Evolutionary conservation across 2,329 filamentous ascomycete genomes (phyloP).

Genomic region (Calonectria ilicicola): DNA sequence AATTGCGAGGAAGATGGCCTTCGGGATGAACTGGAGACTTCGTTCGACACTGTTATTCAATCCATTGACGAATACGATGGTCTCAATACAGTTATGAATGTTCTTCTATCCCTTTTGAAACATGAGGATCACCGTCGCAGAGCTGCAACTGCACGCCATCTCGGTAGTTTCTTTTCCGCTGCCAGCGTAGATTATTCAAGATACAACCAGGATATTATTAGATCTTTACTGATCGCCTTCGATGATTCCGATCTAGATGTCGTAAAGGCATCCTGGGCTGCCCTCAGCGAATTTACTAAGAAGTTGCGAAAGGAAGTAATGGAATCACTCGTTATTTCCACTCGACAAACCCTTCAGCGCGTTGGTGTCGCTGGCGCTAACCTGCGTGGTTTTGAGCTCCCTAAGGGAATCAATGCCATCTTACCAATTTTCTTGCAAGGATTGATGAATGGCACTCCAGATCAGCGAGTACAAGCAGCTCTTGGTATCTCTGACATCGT

Average conservation of each 20-base stretch:
- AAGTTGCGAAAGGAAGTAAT: slow-evolving; percentile 96
- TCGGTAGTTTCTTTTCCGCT: slow-evolving; percentile 87
- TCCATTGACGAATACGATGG: slow-evolving; percentile 98
- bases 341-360: slow-evolving; percentile 85
- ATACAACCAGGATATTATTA: slow-evolving; percentile 96
- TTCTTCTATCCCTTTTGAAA: slow-evolving; percentile 88
- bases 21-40: slow-evolving; percentile 77
- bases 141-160: slow-evolving; percentile 80
- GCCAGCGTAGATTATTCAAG: slow-evolving; percentile 90
- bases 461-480: slow-evolving; percentile 92
- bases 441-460: slow-evolving; percentile 93
- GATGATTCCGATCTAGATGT: slow-evolving; percentile 87
- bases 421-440: slow-evolving; percentile 97
- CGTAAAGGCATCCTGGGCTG: slow-evolving; percentile 90
- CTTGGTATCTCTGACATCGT: slow-evolving; percentile 96
- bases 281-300: slow-evolving; percentile 88
- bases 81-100: slow-evolving; percentile 94
- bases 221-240: slow-evolving; percentile 90
- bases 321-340: slow-evolving; percentile 90
- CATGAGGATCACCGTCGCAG: slow-evolving; percentile 92
- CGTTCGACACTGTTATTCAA: slow-evolving; percentile 90
- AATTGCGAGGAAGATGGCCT: slow-evolving; percentile 80
- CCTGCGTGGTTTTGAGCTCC: slow-evolving; percentile 88
- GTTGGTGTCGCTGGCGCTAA: slow-evolving; percentile 89
- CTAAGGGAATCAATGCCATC: slow-evolving; percentile 97